Evolutionary conservation across 805 yeast genomes (phyloP).

Genomic region (Hyphopichia homilentoma): DNA sequence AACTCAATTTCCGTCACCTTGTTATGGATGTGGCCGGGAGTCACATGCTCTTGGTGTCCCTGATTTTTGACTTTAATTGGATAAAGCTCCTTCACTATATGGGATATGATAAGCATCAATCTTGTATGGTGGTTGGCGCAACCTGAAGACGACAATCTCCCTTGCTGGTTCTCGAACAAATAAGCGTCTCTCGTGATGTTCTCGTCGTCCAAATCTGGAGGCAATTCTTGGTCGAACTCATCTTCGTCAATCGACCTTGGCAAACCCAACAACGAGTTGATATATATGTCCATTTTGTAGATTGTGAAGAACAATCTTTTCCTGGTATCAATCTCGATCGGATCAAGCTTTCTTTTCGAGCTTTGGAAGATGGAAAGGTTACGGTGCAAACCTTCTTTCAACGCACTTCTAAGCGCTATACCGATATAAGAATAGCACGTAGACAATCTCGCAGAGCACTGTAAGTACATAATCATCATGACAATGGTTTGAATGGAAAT

Average conservation of each 20-base stretch:
- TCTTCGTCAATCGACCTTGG: constrained; percentile 75
- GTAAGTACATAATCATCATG: constrained; percentile 80
- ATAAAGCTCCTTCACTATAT: constrained; percentile 68
- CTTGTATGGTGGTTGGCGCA: constrained; percentile 85
- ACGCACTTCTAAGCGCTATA: constrained; percentile 76
- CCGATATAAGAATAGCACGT: constrained; percentile 90
- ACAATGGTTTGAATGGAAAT: constrained; percentile 82
- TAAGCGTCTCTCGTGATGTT: constrained; percentile 69
- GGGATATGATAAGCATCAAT: constrained; percentile 64
- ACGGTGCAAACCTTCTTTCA: constrained; percentile 80
- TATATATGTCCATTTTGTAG: constrained; percentile 86
- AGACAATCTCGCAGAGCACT: constrained; percentile 82
- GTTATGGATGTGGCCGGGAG: constrained; percentile 36
- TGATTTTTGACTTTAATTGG: constrained; percentile 53
- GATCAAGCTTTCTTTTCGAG: constrained; percentile 55
- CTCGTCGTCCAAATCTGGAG: constrained; percentile 82
- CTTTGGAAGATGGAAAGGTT: constrained; percentile 48
- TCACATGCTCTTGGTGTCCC: constrained; percentile 7
- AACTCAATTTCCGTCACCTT: constrained; percentile 61
- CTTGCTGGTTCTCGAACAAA: constrained; percentile 42
- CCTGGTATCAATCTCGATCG: constrained; percentile 77
- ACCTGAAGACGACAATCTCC: constrained; percentile 62
- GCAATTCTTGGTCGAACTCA: constrained; percentile 85
- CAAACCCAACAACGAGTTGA: constrained; percentile 80
- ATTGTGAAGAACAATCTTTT: constrained; percentile 87